Evolutionary conservation across 495 filamentous ascomycete species (phyloP), one percentile per base, ranked within the genome.

Genomic region (Penicillium canariense): DNA sequence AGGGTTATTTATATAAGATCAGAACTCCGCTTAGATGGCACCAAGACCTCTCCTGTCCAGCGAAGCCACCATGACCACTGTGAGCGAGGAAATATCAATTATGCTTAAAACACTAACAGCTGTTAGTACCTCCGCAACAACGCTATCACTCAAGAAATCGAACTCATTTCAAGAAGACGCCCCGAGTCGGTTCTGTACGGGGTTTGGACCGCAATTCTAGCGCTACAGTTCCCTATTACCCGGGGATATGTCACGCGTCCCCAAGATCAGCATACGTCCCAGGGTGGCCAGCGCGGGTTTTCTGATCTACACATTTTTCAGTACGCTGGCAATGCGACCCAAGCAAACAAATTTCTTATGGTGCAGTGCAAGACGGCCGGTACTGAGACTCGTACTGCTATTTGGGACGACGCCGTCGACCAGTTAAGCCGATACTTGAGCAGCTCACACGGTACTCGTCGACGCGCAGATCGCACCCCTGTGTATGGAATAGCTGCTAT

Each of bases 161-260:
- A n/a, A n/a, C n/a, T n/a, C n/a, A n/a, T n/a, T n/a, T n/a, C n/a
- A n/a, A n/a, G n/a, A n/a, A n/a, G n/a, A n/a, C n/a, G n/a, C n/a
- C n/a, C n/a, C n/a, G n/a, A n/a, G n/a, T n/a, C n/a, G n/a, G n/a
- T n/a, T n/a, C n/a, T 50, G n/a, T 54, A 47, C 34, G 34, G 50
- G n/a, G n/a, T 59, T n/a, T 59, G 50, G 44, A 54, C 49, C 15
- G 18, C 50, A 10, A 54, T 59, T 15, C 36, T 59, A 6, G 12
- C 25, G 15, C 46, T 30, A 4, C 46, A 48, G 28, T 54, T 54
- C 23, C 56, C 45, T 20, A 30, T 54, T 10, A 26, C 26, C 20
- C 18, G 44, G 7, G 50, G 56, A 17, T 59, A 54, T 23, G 38
- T 59, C 1, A 59, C 50, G n/a, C 42, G 50, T 11, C 56, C 56